Evolutionary conservation across 2,329 filamentous ascomycete genomes (phyloP), one percentile per base, ranked within the genome.

Genomic region (Cryphonectria naterciae): DNA sequence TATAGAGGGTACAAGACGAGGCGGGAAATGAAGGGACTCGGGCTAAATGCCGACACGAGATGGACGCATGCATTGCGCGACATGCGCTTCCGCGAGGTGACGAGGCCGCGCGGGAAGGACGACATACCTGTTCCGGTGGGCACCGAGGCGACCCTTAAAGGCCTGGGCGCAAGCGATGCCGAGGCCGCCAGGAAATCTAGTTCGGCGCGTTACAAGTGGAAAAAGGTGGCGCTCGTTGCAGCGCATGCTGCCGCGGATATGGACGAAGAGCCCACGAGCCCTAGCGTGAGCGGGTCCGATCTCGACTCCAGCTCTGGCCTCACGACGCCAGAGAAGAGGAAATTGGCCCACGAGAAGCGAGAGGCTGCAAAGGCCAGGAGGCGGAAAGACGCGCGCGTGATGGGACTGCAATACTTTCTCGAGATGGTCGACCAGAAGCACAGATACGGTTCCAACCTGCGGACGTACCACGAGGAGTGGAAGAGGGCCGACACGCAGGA

Each of bases 391-490:
- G 90, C 93, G 1, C 93, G 91, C 79, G 91, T 89, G 79, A 95
- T 97, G 92, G 93, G 93, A 25, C 79, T 97, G 49, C 91, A 93
- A 77, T 97, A 97, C 78, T 97, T 96, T 74, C 84, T 90, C 17
- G 88, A 97, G 77, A 95, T 97, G 92, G 91, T 95, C 10, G 93
- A 96, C 78, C 82, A 90, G 63, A 95, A 97, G 79, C 94, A 98
- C 78, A 89, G 94, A 4, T 97, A 97, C 77, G 95, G 94, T 4
- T 92, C 90, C 68, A 97, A 96, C 75, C 81, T 97, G 66, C 86
- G 92, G 43, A 87, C 88, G 43, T 98, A 97, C 76, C 95, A 98
- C 77, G 88, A 89, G 71, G 89, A 92, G 74, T 98, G 95, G 95
- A 94, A 94, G 79, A 88, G 87, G 72, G 84, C 89, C 1, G 85